Conservation (phyloP, 805 yeast species). For the Pichia cephalocereana region DNA sequence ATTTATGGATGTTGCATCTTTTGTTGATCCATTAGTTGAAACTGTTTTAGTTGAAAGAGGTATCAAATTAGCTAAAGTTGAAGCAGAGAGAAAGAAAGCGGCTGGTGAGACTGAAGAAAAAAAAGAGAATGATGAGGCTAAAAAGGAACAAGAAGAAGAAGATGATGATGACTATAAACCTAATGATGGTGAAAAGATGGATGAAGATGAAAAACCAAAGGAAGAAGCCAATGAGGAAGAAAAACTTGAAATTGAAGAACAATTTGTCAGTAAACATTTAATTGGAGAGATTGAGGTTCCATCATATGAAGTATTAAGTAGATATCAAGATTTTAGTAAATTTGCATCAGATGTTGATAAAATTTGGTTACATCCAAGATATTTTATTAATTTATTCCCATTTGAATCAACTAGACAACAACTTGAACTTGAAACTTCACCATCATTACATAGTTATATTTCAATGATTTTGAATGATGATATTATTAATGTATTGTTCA, state of each 20-base stretch:
- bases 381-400: conserved; percentile 51
- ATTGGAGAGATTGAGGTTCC: conserved; percentile 24
- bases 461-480: conserved; percentile 68
- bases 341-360: conserved; percentile 44
- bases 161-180: neutral
- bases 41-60: conserved; percentile 8
- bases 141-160: neutral
- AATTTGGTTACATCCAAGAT: conserved; percentile 60
- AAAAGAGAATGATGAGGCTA: neutral
- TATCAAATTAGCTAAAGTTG: neutral
- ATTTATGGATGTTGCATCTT: conserved; percentile 29
- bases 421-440: conserved; percentile 54
- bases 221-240: neutral
- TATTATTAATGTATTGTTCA: conserved; percentile 62
- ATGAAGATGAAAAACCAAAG: conserved; percentile 6
- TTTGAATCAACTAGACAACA: conserved; percentile 26
- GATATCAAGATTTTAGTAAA: conserved; percentile 25
- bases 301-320: conserved; percentile 26
- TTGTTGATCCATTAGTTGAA: conserved; percentile 12
- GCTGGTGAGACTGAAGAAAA: neutral
- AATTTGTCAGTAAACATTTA: conserved; percentile 16
- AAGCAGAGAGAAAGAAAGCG: neutral
- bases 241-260: neutral
- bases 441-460: conserved; percentile 39
- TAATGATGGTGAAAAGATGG: neutral